Evolutionary conservation across 495 filamentous ascomycete genomes (phyloP), one percentile per base, ranked within the genome.

Genomic region (Chlorociboria aeruginascens): DNA sequence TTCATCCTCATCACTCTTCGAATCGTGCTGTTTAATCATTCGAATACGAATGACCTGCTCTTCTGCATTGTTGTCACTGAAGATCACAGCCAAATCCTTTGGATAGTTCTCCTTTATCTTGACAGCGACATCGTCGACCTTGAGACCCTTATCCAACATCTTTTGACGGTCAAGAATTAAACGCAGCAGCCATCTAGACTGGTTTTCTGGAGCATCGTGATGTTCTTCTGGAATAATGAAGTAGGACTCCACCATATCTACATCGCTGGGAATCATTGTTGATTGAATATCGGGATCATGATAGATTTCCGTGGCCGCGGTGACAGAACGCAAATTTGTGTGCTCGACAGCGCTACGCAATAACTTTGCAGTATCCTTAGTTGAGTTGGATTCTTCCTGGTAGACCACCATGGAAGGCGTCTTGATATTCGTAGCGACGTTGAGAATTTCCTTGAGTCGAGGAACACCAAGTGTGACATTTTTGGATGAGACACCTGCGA

Each of bases 401-500:
- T 88, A 95, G n/a, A 99, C 86, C 39, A 83, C 80, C 90, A 96
- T 96, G 12, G 87, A 89, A 6, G 92, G 92, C 0, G 92, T 99
- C 74, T 99, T 99, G 72, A 99, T 95, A 61, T 96, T 93, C 49
- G 80, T 85, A 2, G 92, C 90, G 36, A 97, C 85, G 62, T 99
- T 97, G 33, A 99, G 70, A 78, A 99, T 97, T 68, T 99, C 92
- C 77, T 99, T 99, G 14, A 99, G 74, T 77, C 92, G 89, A 40
- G 92, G 92, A 20, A 99, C 92, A 85, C 92, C 92, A 45, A 97
- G 84, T 17, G 92, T 99, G 42, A 97, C 88, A 73, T 97, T 99
- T 81, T 99, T 99, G 17, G 92, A 95, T 1, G 93, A 93, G 37
- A 98, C 88, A 93, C 92, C 92, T 65, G 92, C 88, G 67, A 99